Evolutionary conservation across 768 basidiomycete genomes (phyloP).

Genomic region (Phaffia tasmanica): DNA sequence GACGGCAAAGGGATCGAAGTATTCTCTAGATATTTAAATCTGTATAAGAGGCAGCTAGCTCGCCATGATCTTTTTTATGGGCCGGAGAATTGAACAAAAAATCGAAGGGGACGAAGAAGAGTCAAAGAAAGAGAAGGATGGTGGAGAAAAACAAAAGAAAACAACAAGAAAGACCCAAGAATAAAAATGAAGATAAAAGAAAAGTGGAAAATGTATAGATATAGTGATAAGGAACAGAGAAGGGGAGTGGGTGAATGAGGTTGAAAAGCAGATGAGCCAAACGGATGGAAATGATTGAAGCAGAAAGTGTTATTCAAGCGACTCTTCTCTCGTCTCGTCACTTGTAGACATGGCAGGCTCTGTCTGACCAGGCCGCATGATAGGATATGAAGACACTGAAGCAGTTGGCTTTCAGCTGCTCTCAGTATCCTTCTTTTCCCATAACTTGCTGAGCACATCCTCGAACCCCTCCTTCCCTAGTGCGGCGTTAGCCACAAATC

Average conservation of each 20-base stretch:
- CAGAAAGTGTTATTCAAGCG: neutral
- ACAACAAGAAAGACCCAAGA: neutral
- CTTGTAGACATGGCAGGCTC: neutral
- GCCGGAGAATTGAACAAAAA: too few species aligned
- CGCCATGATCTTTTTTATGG: too few species aligned
- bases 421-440: slow-evolving; percentile 39
- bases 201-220: neutral
- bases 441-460: slow-evolving; percentile 66
- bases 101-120: neutral
- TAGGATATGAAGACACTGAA: neutral
- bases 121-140: neutral
- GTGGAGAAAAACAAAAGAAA: neutral
- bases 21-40: too few species aligned
- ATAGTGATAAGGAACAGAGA: neutral
- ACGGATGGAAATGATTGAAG: slow-evolving; percentile 2
- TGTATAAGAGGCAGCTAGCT: too few species aligned
- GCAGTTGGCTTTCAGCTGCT: neutral
- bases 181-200: neutral
- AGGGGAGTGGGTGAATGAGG: neutral
- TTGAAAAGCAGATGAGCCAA: neutral
- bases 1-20: too few species aligned
- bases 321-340: neutral
- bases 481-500: slow-evolving; percentile 86
- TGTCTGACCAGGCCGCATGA: neutral
- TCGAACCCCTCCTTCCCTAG: slow-evolving; percentile 81